A percentile compares a stretch with the other conserved stretches of the same genome.
These are phyloP conservation scores for Xylariales sp. DNA, from an alignment of 2,329 filamentous ascomycete genomes.

Conservation along the genomic window DNA sequence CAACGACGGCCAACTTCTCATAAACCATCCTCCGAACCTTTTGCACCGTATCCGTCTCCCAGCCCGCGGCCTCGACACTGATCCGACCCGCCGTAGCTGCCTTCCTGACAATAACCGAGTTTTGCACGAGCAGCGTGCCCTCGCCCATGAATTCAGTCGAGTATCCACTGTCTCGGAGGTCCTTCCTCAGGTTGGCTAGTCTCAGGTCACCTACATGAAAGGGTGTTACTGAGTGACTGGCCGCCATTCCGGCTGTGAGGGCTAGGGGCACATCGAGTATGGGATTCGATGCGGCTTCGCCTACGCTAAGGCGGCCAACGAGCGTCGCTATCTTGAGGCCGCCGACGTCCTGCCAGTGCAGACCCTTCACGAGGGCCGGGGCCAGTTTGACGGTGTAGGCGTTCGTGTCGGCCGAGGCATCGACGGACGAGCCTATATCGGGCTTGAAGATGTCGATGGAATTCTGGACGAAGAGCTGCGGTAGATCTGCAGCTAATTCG, in stretches of 20 bases:
- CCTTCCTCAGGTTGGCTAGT: slow-evolving; percentile 78
- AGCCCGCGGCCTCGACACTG: slow-evolving; percentile 75
- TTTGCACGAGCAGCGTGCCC: slow-evolving; percentile 85
- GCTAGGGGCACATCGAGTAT: slow-evolving; percentile 30
- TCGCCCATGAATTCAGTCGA: slow-evolving; percentile 90
- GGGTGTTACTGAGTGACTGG: slow-evolving; percentile 71
- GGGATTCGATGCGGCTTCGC: slow-evolving; percentile 1
- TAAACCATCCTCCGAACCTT: slow-evolving; percentile 90
- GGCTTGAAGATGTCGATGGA: slow-evolving; percentile 78
- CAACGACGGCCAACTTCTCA: slow-evolving; percentile 86
- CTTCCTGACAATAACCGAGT: slow-evolving; percentile 83
- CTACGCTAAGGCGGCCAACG: slow-evolving; percentile 56
- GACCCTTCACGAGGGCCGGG: slow-evolving; percentile 74
- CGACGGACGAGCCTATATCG: slow-evolving; percentile 63
- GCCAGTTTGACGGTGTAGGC: slow-evolving; percentile 94
- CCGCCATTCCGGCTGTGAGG: slow-evolving; percentile 33
- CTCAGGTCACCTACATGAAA: slow-evolving; percentile 92
- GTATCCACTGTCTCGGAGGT: slow-evolving; percentile 79
- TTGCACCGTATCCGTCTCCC: slow-evolving; percentile 64
- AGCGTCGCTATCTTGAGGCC: slow-evolving; percentile 90
- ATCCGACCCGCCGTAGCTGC: slow-evolving; percentile 75
- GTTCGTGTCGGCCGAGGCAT: slow-evolving; percentile 96
- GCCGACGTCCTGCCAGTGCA: slow-evolving; percentile 93
- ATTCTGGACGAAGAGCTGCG: slow-evolving; percentile 55
- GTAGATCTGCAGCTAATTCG: slow-evolving; percentile 74